These are phyloP conservation scores for Exophiala sp. DNA, from an alignment of 2,329 filamentous ascomycete genomes.

Conservation along the genomic window DNA sequence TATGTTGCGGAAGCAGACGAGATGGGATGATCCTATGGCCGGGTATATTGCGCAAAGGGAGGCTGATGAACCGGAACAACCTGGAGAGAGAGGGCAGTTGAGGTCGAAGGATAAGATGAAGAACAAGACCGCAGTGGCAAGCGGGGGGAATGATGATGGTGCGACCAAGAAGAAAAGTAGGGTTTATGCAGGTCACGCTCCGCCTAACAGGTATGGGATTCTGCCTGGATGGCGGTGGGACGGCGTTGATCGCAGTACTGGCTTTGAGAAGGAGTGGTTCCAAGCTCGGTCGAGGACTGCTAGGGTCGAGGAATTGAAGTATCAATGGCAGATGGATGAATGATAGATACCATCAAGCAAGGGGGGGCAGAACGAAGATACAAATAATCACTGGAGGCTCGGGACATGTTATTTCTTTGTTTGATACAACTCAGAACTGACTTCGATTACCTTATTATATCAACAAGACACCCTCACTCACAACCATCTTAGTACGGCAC, in stretches of 20 bases:
- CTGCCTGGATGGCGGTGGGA: slow-evolving; percentile 92
- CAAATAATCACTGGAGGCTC: no score
- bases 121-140: slow-evolving; percentile 28
- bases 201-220: slow-evolving; percentile 92
- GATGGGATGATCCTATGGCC: slow-evolving; percentile 94
- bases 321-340: slow-evolving; percentile 95
- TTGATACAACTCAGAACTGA: no score
- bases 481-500: slow-evolving; percentile 28
- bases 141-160: slow-evolving; percentile 37
- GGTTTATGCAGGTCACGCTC: slow-evolving; percentile 69
- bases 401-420: no score
- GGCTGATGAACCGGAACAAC: slow-evolving; percentile 38
- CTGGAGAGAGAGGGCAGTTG: slow-evolving; percentile 39
- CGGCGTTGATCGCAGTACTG: slow-evolving; percentile 88
- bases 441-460: no score
- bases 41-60: slow-evolving; percentile 61
- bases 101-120: slow-evolving; percentile 34
- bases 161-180: slow-evolving; percentile 48
- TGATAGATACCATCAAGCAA: slow-evolving; percentile 37
- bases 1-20: slow-evolving; percentile 65
- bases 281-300: slow-evolving; percentile 73
- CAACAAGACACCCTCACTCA: neutral
- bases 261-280: slow-evolving; percentile 90
- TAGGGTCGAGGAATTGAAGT: slow-evolving; percentile 73
- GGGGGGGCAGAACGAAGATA: no score